Conservation (phyloP, 805 yeast genomes). For the Kodamaea kaohsiungensis region DNA sequence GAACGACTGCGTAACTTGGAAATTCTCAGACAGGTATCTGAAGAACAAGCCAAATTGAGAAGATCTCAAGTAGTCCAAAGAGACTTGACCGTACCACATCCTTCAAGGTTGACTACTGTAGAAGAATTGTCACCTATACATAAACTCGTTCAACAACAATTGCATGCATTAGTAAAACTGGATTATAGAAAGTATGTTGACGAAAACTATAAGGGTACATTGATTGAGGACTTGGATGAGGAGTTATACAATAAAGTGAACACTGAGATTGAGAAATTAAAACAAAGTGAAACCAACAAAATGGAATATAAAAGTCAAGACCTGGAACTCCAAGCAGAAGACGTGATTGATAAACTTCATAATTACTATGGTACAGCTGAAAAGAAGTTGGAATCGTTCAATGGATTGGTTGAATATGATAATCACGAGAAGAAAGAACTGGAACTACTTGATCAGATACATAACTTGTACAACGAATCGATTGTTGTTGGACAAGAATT, state of each 20-base stretch:
- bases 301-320: neutral
- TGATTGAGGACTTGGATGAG: conserved; percentile 34
- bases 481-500: conserved; percentile 19
- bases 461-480: conserved; percentile 12
- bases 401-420: conserved; percentile 4
- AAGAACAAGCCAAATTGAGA: conserved; percentile 32
- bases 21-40: conserved; percentile 24
- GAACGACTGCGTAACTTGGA: conserved; percentile 25
- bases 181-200: conserved; percentile 39
- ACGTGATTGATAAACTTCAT: conserved; percentile 16
- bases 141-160: conserved; percentile 28
- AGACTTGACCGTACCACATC: conserved; percentile 45
- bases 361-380: conserved; percentile 13
- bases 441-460: conserved; percentile 11
- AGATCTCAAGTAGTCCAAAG: conserved; percentile 50
- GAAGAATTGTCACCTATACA: conserved; percentile 14
- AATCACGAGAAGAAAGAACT: conserved; percentile 8
- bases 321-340: neutral
- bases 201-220: conserved; percentile 15
- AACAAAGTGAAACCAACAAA: neutral
- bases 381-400: neutral
- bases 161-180: conserved; percentile 37
- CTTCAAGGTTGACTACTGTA: conserved; percentile 8
- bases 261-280: conserved; percentile 18
- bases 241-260: conserved; percentile 20